Conservation (phyloP, 305 asterid genomes). For the Salvia sclarea region DNA sequence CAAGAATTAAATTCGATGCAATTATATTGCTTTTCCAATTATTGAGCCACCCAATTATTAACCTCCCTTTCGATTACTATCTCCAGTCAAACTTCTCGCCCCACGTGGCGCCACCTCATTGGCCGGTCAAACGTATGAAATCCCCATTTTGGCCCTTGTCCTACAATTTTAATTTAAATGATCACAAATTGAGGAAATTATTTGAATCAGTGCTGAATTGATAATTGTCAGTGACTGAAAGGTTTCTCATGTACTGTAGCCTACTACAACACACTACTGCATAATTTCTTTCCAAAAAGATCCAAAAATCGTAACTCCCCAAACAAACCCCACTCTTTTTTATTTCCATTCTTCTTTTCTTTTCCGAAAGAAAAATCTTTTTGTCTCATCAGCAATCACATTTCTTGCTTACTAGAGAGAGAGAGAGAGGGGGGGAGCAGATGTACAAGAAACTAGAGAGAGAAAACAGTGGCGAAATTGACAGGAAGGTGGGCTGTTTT, state of each 20-base stretch:
- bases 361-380: background rate
- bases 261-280: constrained; percentile 8
- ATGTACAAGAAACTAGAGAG: constrained; percentile 22
- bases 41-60: constrained; percentile 44
- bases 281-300: constrained; percentile 31
- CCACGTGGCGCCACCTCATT: constrained; percentile 41
- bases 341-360: too few relatives aligned
- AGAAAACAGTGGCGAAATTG: constrained; percentile 31
- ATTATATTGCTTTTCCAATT: constrained; percentile 30
- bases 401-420: constrained; percentile 30
- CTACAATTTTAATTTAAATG: background rate
- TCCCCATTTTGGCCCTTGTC: constrained; percentile 27
- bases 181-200: constrained; percentile 1
- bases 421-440: background rate
- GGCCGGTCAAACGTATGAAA: constrained; percentile 42
- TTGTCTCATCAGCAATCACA: constrained; percentile 31
- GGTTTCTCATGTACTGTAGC: constrained; percentile 29
- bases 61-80: constrained; percentile 31
- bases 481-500: constrained; percentile 31
- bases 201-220: constrained; percentile 32
- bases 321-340: constrained; percentile 42
- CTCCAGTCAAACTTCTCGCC: constrained; percentile 28
- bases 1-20: constrained; percentile 35
- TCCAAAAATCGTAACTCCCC: constrained; percentile 41
- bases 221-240: constrained; percentile 36